Conservation (phyloP, 116 monocot genomes). For the Iris pallida region DNA sequence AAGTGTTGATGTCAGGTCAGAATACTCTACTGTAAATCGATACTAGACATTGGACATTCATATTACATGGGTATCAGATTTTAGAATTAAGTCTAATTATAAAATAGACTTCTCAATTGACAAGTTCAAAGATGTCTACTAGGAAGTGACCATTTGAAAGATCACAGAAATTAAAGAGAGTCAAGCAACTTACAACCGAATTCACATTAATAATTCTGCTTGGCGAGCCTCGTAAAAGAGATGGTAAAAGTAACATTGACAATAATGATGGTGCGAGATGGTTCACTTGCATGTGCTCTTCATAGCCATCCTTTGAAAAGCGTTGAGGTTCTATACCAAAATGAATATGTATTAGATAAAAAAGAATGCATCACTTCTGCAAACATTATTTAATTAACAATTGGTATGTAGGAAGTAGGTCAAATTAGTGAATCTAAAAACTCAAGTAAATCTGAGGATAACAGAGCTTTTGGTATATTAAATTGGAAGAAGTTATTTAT, state of each 20-base stretch:
- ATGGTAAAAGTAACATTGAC: slow-evolving; percentile 75
- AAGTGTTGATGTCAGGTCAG: no score
- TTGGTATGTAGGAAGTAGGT: neutral
- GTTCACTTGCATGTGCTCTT: slow-evolving; percentile 96
- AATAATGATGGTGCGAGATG: slow-evolving; percentile 84
- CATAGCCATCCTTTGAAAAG: slow-evolving; percentile 87
- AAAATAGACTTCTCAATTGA: no score
- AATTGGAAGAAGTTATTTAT: neutral
- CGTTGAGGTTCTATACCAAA: slow-evolving; percentile 62
- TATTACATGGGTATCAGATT: no score
- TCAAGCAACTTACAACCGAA: slow-evolving; percentile 65
- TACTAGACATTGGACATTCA: no score
- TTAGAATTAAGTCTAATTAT: no score
- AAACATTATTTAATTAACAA: neutral
- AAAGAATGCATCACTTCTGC: neutral
- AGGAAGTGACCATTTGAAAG: neutral
- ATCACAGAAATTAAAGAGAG: neutral
- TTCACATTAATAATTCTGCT: slow-evolving; percentile 93
- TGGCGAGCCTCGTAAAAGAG: slow-evolving; percentile 86
- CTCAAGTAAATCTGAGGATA: neutral
- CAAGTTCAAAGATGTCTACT: no score
- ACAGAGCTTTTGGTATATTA: neutral
- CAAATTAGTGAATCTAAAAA: neutral
- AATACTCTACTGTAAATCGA: no score
- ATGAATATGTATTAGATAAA: neutral